Evolutionary conservation across 2,329 filamentous ascomycete genomes (phyloP).

Genomic region (Neopestalotiopsis sp.): DNA sequence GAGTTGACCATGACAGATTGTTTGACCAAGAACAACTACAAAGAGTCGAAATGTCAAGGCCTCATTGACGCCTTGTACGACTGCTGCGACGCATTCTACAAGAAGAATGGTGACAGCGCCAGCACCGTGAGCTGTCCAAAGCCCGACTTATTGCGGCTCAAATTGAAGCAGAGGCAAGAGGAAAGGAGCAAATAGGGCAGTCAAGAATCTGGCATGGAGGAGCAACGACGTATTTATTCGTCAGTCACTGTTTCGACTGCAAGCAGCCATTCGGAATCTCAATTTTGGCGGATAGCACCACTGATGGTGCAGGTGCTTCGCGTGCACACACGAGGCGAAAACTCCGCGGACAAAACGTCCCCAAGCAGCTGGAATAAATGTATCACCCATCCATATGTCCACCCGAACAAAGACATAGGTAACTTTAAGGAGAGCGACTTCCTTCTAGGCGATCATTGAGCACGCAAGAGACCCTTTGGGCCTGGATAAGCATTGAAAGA

Average conservation of each 20-base stretch:
- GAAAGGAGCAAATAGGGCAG: slow-evolving; percentile 26
- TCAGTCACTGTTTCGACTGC: neutral
- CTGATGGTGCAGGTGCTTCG: neutral
- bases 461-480: slow-evolving; percentile 86
- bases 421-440: slow-evolving; percentile 75
- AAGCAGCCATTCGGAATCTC: neutral
- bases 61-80: slow-evolving; percentile 88
- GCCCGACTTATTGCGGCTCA: slow-evolving; percentile 76
- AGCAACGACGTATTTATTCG: neutral
- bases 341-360: neutral
- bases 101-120: slow-evolving; percentile 76
- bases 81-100: slow-evolving; percentile 90
- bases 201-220: neutral
- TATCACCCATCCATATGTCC: slow-evolving; percentile 45
- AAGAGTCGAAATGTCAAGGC: slow-evolving; percentile 80
- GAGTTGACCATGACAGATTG: slow-evolving; percentile 65
- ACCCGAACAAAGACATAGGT: slow-evolving; percentile 52
- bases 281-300: neutral
- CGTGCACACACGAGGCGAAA: neutral
- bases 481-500: slow-evolving; percentile 89
- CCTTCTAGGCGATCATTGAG: slow-evolving; percentile 96
- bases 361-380: slow-evolving; percentile 28
- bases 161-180: slow-evolving; percentile 76
- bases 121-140: slow-evolving; percentile 86
- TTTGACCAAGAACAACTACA: slow-evolving; percentile 80